These are phyloP conservation scores for Mitragyna speciosa DNA, from an alignment of 257 asterid species.

Conservation along the genomic window DNA sequence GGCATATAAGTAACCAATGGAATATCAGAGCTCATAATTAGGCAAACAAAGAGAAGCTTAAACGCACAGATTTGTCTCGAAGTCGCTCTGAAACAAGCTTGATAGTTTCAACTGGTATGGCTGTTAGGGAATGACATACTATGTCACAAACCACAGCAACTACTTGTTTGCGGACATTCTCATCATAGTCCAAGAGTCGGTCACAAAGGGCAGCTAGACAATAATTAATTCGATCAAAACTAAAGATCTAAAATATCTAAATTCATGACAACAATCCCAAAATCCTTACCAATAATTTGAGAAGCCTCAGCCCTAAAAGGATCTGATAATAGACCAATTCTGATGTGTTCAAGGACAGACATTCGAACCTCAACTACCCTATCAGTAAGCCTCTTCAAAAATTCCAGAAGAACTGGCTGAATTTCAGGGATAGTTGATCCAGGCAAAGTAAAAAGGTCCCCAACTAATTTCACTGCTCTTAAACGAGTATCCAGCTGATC, in stretches of 20 bases:
- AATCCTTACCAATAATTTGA: constrained; percentile 73
- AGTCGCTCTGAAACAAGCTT: constrained; percentile 92
- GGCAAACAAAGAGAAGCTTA: constrained; percentile 10
- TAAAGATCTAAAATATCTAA: constrained; percentile 21
- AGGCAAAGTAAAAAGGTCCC: constrained; percentile 78
- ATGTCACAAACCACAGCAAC: constrained; percentile 86
- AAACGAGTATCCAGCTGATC: constrained; percentile 79
- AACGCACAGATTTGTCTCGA: constrained; percentile 91
- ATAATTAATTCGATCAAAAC: constrained; percentile 30
- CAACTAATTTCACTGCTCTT: constrained; percentile 83
- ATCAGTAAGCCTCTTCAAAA: constrained; percentile 84
- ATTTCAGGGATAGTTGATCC: constrained; percentile 66
- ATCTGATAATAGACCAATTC: constrained; percentile 66
- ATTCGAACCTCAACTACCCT: constrained; percentile 80
- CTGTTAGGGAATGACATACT: constrained; percentile 57
- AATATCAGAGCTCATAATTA: background rate
- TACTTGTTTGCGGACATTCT: constrained; percentile 89
- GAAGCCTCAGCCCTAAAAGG: constrained; percentile 77
- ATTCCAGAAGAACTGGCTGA: constrained; percentile 81
- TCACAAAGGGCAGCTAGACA: constrained; percentile 85
- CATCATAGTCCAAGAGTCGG: constrained; percentile 83
- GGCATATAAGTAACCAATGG: background rate
- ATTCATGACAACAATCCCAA: constrained; percentile 8
- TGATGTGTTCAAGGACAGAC: constrained; percentile 80
- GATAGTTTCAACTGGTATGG: constrained; percentile 68